Evolutionary conservation across 495 filamentous ascomycete genomes (phyloP).

Genomic region (Emericellopsis terricola): DNA sequence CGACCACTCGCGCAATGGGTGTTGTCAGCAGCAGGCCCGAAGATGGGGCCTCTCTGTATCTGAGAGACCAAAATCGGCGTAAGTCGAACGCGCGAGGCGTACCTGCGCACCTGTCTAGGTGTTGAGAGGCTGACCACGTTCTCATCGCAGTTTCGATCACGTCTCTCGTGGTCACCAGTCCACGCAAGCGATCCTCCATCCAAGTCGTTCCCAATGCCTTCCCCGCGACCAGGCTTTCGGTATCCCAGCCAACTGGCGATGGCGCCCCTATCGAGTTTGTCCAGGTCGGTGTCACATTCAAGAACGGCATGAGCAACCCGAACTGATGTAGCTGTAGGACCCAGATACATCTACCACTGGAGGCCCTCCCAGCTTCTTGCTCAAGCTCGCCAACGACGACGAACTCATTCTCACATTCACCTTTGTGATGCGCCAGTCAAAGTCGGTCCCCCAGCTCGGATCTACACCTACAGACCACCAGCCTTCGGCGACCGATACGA

Average conservation of each 20-base stretch:
- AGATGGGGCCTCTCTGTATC: conserved; percentile 63
- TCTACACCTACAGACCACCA: conserved; percentile 15
- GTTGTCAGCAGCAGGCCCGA: conserved; percentile 83
- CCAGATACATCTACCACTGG: conserved; percentile 43
- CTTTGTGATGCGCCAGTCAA: conserved; percentile 62
- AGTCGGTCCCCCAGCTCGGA: too few species aligned
- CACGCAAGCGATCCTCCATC: conserved; percentile 51
- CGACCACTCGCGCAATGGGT: conserved; percentile 45
- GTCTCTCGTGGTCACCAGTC: conserved; percentile 60
- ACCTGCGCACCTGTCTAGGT: too few species aligned
- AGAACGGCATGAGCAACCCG: too few species aligned
- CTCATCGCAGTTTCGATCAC: conserved; percentile 53
- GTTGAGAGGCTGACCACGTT: not conserved
- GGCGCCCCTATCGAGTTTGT: conserved; percentile 71
- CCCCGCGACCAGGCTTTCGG: conserved; percentile 63
- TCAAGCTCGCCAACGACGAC: conserved; percentile 78
- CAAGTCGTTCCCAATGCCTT: conserved; percentile 77
- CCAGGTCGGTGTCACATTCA: conserved; percentile 65
- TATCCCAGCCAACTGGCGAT: conserved; percentile 58
- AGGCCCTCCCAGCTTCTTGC: conserved; percentile 51
- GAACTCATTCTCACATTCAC: conserved; percentile 86
- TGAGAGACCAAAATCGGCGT: conserved; percentile 87
- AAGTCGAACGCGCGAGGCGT: too few species aligned
- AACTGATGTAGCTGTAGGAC: too few species aligned
- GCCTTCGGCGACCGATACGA: conserved; percentile 37